Evolutionary conservation across 2,329 filamentous ascomycete species (phyloP), one percentile per base, ranked within the genome.

Genomic region (Lecanoromycetidae sp.): DNA sequence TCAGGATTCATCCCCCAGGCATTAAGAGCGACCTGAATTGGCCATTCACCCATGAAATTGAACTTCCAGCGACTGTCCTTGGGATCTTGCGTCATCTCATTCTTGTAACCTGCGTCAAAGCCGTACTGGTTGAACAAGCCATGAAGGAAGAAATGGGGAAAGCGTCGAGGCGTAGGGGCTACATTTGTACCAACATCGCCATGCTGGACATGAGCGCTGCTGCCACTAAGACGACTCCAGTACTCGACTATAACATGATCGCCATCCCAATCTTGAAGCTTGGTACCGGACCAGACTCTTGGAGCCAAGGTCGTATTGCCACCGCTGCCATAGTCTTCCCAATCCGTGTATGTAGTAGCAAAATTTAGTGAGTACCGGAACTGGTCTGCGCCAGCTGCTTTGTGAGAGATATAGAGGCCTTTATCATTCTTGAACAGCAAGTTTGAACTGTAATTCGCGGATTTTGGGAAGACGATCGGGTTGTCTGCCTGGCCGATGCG

Each of bases 1-100:
- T 81, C 72, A 0, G 72, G 70, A 56, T 81, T 79, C 59, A 81
- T 77, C 39, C 79, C 79, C 79, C 79, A 82, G 5, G 79, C 69
- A 54, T 81, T 82, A 49, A 81, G 62, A 55, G 80, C 76, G 46
- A 76, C 71, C 40, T 71, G 62, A 4, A 72, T 71, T 7, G 79
- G 79, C 72, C 77, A 82, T 56, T 82, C 79, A 3, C 70, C 66
- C 68, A 80, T 73, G 49, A 80, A 76, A 52, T 76, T 68, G 55
- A 74, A 75, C 19, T 67, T 63, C 79, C 79, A 82, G 3, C 63
- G 62, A 13, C 68, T 66, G 23, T 62, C 60, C 3, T 63, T 61
- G 25, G n/a, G n/a, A n/a, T 68, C 64, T 20, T 63, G 57, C 10
- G 3, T 20, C 63, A 81, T 71, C 7, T 63, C 52, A 46, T 79